A percentile compares a stretch with the other conserved stretches of the same genome.
Conservation (phyloP, 2,329 filamentous ascomycete genomes). For the Ascochyta pisi region DNA sequence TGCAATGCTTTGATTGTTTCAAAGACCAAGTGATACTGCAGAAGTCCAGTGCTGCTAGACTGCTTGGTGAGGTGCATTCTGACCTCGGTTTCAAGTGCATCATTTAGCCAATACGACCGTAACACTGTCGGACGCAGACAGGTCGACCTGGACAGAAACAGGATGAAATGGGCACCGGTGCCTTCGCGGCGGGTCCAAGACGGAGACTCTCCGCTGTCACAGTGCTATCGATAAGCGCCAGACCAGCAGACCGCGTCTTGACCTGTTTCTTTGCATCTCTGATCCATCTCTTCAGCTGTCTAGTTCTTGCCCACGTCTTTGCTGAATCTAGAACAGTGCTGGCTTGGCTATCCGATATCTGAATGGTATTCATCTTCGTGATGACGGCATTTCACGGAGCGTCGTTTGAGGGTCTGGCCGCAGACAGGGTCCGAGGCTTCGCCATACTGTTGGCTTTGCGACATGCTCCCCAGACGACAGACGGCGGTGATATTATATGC, state of each 20-base stretch:
- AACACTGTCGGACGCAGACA: neutral
- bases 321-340: neutral
- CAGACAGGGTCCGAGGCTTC: neutral
- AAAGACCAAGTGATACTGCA: too few species aligned
- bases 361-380: neutral
- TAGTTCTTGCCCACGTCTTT: neutral
- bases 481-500: neutral
- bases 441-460: neutral
- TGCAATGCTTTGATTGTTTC: neutral
- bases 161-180: neutral
- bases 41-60: neutral
- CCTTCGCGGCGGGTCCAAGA: slow-evolving; percentile 2
- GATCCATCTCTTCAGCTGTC: neutral
- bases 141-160: neutral
- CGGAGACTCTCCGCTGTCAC: slow-evolving; percentile 9
- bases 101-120: neutral
- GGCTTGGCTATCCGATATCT: neutral
- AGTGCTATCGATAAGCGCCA: slow-evolving; percentile 16
- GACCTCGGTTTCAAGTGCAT: neutral
- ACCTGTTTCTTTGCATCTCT: neutral
- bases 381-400: neutral
- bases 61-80: neutral
- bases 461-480: neutral
- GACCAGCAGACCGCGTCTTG: neutral
- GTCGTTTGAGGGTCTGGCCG: neutral